Base-by-base conservation (phyloP, 1,139 yeast genomes). In the Candida sp. region DNA sequence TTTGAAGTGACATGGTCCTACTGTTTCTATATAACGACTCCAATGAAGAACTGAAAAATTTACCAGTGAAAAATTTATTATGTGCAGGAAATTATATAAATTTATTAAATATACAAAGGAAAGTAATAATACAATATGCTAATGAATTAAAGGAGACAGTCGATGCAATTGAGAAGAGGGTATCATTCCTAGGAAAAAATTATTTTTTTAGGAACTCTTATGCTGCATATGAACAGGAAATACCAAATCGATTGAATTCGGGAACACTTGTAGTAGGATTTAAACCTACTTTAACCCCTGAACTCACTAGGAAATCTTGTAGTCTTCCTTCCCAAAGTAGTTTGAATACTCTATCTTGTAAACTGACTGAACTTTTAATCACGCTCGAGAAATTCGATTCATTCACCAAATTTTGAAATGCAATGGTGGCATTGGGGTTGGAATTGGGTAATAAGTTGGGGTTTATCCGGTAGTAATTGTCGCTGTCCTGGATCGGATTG, bases 281-380 rank as follows among this genome's bases (percentile, higher is more conserved):
- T 25, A 70, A 43, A 4, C 61, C 49, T 9, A 84, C 50, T 42
- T 77, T 80, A 3, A 83, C 74, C 0, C 98, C 98, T 1, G 93
- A 78, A 43, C 90, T 82, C 4, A 91, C 73, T 42, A 93, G 61
- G 55, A 93, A 85, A 41, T 89, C 96, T 55, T 86, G 82, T 55
- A 80, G 79, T 49, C 87, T 76, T 0, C 98, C 97, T 57, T 88
- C 97, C 97, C 98, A 93, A 33, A 88, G 64, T 5, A 90, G 44
- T 46, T 81, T 82, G 6, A 87, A 55, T 46, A 79, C 73, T 50
- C 73, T 76, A 45, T 83, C 86, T 40, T 79, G 81, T 22, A 88
- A 54, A 41, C 91, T 83, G 0, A 96, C 80, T 43, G 93, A 79
- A 2, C 85, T 66, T 60, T 89, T 91, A 52, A 90, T 63, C 9